Evolutionary conservation across 768 basidiomycete genomes (phyloP).

Genomic region (Gyrodon lividus): DNA sequence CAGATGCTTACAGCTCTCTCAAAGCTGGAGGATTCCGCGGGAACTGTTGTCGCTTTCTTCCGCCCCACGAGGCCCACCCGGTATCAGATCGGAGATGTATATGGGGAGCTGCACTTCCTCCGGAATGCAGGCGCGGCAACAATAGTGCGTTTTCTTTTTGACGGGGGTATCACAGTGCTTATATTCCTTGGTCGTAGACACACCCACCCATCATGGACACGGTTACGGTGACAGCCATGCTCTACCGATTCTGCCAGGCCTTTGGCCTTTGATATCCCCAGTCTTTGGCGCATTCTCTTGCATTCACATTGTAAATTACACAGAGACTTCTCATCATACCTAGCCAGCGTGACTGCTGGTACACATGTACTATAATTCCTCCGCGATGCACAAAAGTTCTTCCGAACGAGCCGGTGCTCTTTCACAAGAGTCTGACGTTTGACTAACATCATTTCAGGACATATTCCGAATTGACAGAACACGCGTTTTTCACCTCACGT

Average conservation of each 20-base stretch:
- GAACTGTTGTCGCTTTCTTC: slow-evolving; percentile 75
- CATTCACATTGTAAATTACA: slow-evolving; percentile 34
- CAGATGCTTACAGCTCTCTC: slow-evolving; percentile 10
- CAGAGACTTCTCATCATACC: slow-evolving; percentile 27
- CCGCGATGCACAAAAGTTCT: slow-evolving; percentile 26
- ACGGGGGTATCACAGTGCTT: slow-evolving; percentile 20
- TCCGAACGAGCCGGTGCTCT: slow-evolving; percentile 20
- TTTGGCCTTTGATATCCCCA: slow-evolving; percentile 42
- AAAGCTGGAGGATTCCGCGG: slow-evolving; percentile 72
- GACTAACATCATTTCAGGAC: slow-evolving; percentile 7
- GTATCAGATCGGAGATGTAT: slow-evolving; percentile 85
- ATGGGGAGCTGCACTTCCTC: slow-evolving; percentile 82
- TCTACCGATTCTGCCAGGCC: slow-evolving; percentile 72
- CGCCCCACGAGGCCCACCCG: slow-evolving; percentile 74
- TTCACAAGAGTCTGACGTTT: slow-evolving; percentile 21
- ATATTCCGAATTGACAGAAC: slow-evolving; percentile 22
- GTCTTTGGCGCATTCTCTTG: slow-evolving; percentile 11
- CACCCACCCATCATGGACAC: slow-evolving; percentile 91
- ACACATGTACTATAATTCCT: slow-evolving; percentile 33
- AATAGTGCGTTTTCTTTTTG: slow-evolving; percentile 51
- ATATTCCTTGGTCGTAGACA: slow-evolving; percentile 47
- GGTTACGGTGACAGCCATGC: slow-evolving; percentile 81
- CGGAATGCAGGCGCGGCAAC: slow-evolving; percentile 78
- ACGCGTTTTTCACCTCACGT: slow-evolving; percentile 33
- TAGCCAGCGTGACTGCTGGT: slow-evolving; percentile 25